Base-by-base conservation (phyloP, 257 asterid genomes). In the Solanum clarkiae region DNA sequence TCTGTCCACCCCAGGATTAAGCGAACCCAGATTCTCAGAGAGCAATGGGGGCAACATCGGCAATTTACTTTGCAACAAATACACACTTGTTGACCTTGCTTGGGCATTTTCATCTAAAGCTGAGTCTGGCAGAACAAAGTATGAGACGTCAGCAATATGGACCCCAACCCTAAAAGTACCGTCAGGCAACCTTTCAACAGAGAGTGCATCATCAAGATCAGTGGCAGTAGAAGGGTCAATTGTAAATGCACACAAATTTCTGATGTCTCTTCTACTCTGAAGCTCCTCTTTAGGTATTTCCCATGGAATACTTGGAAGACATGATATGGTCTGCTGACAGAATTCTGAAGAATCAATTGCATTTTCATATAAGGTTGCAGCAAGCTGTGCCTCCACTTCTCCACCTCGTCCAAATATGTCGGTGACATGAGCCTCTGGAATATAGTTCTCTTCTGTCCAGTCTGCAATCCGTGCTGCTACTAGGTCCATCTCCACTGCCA, bases 191-290 rank as follows among this genome's bases (percentile, higher is more conserved):
- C 57, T 88, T 66, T 94, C 94, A 71, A 93, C 90, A 0, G 99
- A 96, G 60, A 96, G 88, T 45, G 99, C 98, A 91, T 96, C 99
- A 88, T 96, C 98, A 74, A 94, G 96, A 87, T 94, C 98, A n/a
- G 90, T 90, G 85, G 98, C 98, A 80, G 88, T 91, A 2, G 90
- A 86, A 84, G 99, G 99, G 88, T 96, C 99, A 57, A 96, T 91
- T 24, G 98, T 93, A 84, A 96, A 94, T 75, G 94, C 82, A 74
- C 98, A 94, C 86, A 84, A 79, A 80, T 93, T 86, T 87, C 98
- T 92, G 40, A 96, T 70, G 74, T 94, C 98, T 84, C 84, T 89
- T 90, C 99, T 88, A 79, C 86, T 82, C 45, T 87, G 60, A 77
- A 90, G 57, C 86, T 93, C 99, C 86, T 93, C 91, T 18, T 13